Conservation (phyloP, 208 protist genomes). For the Spongospora subterranea region DNA sequence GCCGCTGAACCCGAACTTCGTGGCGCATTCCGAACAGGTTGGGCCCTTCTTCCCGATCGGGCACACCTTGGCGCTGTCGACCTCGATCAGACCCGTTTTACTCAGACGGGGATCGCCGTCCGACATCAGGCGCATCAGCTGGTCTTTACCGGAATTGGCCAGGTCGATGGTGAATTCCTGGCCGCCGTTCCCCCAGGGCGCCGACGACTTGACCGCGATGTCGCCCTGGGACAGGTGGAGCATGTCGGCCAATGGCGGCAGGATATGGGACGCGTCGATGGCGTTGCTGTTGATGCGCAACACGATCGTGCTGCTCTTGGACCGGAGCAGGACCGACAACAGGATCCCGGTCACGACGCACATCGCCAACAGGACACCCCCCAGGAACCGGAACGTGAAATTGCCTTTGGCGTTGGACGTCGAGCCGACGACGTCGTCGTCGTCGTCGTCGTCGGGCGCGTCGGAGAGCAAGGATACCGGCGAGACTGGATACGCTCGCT, state of each 20-base stretch:
- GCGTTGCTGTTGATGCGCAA: not conserved
- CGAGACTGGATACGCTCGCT: not conserved
- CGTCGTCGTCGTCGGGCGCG: not conserved
- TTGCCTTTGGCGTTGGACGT: not conserved
- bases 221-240: not conserved
- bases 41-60: conserved; percentile 1
- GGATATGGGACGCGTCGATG: not conserved
- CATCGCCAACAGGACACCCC: not conserved
- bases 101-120: conserved; percentile 17
- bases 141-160: not conserved
- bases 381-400: not conserved
- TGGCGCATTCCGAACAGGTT: not conserved
- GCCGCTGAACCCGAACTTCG: conserved; percentile 6
- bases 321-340: conserved; percentile 14
- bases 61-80: not conserved
- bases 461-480: not conserved
- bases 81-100: not conserved
- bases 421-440: not conserved
- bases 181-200: not conserved
- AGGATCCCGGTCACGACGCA: not conserved
- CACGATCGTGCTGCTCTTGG: not conserved
- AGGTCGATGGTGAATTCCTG: not conserved
- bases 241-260: not conserved
- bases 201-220: not conserved
- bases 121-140: not conserved